Conservation (phyloP, 1,139 yeast genomes). For the Suhomyces chickasaworum region DNA sequence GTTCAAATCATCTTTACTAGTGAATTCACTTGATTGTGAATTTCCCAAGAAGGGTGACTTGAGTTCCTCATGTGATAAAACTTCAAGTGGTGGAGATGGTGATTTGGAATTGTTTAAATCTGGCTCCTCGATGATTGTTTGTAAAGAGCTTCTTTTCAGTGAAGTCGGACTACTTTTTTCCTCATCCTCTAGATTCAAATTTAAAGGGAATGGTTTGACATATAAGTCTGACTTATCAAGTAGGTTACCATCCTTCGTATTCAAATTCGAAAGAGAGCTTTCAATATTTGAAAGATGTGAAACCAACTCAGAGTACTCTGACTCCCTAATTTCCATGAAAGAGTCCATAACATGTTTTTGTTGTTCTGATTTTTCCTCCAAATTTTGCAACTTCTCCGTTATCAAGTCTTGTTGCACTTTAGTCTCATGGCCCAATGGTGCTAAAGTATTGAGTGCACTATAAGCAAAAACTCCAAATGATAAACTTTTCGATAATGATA, state of each 20-base stretch:
- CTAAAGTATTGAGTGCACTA: not conserved
- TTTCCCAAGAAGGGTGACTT: conserved; percentile 4
- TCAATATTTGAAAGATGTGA: conserved; percentile 9
- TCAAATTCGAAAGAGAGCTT: not conserved
- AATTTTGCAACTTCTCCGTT: conserved; percentile 2
- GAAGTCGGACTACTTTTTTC: not conserved
- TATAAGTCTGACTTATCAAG: not conserved
- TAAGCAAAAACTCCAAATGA: not conserved
- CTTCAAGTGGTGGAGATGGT: not conserved
- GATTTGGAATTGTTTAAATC: not conserved
- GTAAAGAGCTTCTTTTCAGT: not conserved
- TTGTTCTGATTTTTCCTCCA: conserved; percentile 7
- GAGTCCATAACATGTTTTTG: conserved; percentile 6
- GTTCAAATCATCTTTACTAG: not conserved
- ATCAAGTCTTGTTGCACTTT: conserved; percentile 2
- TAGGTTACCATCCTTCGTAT: not conserved
- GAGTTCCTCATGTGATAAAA: not conserved
- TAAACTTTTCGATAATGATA: not conserved
- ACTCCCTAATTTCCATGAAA: conserved; percentile 1
- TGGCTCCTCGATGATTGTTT: conserved; percentile 1
- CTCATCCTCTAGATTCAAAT: conserved; percentile 9
- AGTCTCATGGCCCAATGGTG: not conserved
- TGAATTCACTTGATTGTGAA: not conserved
- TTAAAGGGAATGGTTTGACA: conserved; percentile 20
- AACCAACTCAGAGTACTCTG: conserved; percentile 4